Base-by-base conservation (phyloP, 1,139 yeast genomes). In the Taphrina flavorubra region DNA sequence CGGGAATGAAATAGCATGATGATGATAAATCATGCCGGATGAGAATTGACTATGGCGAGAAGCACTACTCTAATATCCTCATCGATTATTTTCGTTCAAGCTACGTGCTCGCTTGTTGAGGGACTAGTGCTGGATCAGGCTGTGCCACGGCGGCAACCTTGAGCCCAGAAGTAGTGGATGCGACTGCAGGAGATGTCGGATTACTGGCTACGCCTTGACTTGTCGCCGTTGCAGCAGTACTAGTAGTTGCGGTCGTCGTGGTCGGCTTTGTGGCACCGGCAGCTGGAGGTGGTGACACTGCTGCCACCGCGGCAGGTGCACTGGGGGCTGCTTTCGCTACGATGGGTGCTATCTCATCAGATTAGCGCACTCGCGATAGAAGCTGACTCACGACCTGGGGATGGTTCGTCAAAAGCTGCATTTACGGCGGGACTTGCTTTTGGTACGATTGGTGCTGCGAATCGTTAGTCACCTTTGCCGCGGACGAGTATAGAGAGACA, bases 331-430 rank as follows among this genome's bases (percentile, higher is more conserved):
- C 42, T 39, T 39, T 39, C 42, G 42, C 42, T 6, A 39, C 42
- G 51, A 46, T 46, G 3, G 51, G 51, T 16, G 51, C 51, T n/a
- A n/a, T n/a, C n/a, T 46, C 4, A 4, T 25, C 31, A 25, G 2
- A 46, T n/a, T n/a, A 13, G 25, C 25, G n/a, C 25, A 5, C 51
- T 8, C 16, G 4, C 51, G 5, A 46, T 2, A 46, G 18, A 7
- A 8, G 4, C 11, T 25, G 31, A 25, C 51, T 46, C n/a, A 46
- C 51, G 51, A 46, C 51, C 51, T 13, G 51, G 1, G 16, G 25
- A n/a, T n/a, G 51, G 51, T n/a, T 46, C 51, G 6, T 46, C 51
- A 8, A 46, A 46, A 8, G 51, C 51, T 16, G 51, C 51, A 46
- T 46, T 46, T n/a, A 18, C 51, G 10, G 51, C 51, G 8, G 51